Conservation (phyloP, 257 asterid genomes). For the Solanum pennellii region DNA sequence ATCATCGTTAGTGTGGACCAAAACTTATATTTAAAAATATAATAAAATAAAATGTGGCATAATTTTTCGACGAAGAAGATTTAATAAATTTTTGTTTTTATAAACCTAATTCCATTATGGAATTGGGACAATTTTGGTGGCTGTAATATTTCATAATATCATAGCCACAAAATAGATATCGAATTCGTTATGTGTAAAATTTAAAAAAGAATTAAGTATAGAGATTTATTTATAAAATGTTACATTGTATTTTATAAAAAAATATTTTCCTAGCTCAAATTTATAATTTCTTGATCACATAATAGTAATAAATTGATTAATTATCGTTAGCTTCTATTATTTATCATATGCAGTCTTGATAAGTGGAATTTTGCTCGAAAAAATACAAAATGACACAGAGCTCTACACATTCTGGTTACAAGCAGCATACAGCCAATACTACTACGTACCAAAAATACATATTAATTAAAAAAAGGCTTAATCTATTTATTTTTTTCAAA, state of each 20-base stretch:
- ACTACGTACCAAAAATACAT: conserved; percentile 17
- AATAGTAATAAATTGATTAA: not conserved
- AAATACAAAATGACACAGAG: conserved; percentile 51
- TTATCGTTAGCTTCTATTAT: not conserved
- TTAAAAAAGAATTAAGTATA: rapidly evolving
- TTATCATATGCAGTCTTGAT: conserved; percentile 18
- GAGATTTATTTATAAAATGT: too few relatives aligned
- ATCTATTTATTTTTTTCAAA: too few relatives aligned
- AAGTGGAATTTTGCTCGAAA: conserved; percentile 51
- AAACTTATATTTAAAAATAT: too few relatives aligned
- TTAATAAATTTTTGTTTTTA: not conserved
- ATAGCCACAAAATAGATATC: too few relatives aligned
- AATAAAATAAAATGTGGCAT: not conserved
- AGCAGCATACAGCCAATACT: conserved; percentile 81
- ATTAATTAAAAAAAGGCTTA: not conserved
- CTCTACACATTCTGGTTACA: conserved; percentile 67
- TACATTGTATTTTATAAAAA: too few relatives aligned
- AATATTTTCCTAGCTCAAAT: rapidly evolving
- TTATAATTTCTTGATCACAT: not conserved
- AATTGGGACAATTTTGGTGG: too few relatives aligned
- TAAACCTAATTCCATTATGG: too few relatives aligned
- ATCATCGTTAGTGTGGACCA: too few relatives aligned
- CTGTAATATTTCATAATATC: too few relatives aligned
- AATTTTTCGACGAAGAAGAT: not conserved
- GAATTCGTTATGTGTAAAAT: too few relatives aligned